These are phyloP conservation scores for Fusarium sambucinum DNA, from an alignment of 2,329 filamentous ascomycete genomes.

Conservation along the genomic window DNA sequence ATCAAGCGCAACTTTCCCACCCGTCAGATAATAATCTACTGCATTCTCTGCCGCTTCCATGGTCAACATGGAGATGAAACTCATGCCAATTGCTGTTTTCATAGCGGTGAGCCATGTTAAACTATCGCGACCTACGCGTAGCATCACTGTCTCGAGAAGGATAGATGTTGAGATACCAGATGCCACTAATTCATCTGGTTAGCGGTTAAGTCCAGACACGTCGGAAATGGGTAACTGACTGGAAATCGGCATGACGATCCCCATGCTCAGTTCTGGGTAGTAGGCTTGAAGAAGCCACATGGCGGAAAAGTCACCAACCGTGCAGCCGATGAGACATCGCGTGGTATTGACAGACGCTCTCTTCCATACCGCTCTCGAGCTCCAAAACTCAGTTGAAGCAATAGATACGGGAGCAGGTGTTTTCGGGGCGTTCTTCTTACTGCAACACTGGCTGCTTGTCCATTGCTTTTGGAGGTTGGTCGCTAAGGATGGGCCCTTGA, in stretches of 20 bases:
- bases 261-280: slow-evolving; percentile 60
- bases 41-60: slow-evolving; percentile 68
- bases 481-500: not conserved
- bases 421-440: slow-evolving; percentile 2
- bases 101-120: slow-evolving; percentile 61
- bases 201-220: accelerated
- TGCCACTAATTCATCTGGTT: slow-evolving; percentile 56
- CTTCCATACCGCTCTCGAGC: slow-evolving; percentile 56
- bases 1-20: slow-evolving; percentile 61
- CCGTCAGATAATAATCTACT: slow-evolving; percentile 67
- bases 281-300: slow-evolving; percentile 67
- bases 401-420: not conserved
- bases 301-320: slow-evolving; percentile 66
- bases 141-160: slow-evolving; percentile 64
- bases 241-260: slow-evolving; percentile 63
- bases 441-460: slow-evolving; percentile 30
- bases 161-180: slow-evolving; percentile 65
- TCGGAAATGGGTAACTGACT: slow-evolving; percentile 51
- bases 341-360: slow-evolving; percentile 67
- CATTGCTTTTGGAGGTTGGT: slow-evolving; percentile 15
- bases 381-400: slow-evolving; percentile 50
- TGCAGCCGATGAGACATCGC: slow-evolving; percentile 67
- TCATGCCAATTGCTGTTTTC: slow-evolving; percentile 69
- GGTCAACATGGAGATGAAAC: slow-evolving; percentile 68
- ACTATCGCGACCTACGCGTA: slow-evolving; percentile 61